These are phyloP conservation scores for Arthromyces matolae DNA, from an alignment of 768 basidiomycete genomes.

Conservation along the genomic window DNA sequence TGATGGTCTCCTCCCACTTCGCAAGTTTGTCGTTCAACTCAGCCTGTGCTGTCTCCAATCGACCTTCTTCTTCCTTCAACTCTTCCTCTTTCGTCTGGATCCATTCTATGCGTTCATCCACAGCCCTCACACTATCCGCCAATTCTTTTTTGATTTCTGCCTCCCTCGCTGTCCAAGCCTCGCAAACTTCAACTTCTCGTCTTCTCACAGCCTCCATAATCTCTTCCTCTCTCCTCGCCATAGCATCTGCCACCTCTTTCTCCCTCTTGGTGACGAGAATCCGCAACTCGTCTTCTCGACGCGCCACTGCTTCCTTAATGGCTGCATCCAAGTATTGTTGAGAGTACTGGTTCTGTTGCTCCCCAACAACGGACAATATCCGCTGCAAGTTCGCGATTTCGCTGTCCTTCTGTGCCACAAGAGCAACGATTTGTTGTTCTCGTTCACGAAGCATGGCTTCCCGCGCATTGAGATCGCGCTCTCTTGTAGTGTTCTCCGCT, in stretches of 20 bases:
- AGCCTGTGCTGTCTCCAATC: constrained; percentile 41
- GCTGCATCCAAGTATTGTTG: constrained; percentile 40
- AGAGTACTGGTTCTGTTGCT: constrained; percentile 22
- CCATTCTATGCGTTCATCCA: constrained; percentile 50
- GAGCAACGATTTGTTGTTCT: constrained; percentile 46
- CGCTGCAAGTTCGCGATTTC: constrained; percentile 52
- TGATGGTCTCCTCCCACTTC: constrained; percentile 34
- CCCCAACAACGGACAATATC: constrained; percentile 40
- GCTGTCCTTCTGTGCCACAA: constrained; percentile 54
- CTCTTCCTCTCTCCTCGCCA: constrained; percentile 65
- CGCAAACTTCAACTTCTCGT: constrained; percentile 60
- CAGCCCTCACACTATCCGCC: constrained; percentile 40
- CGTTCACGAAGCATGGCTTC: constrained; percentile 53
- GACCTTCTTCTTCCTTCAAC: constrained; percentile 46
- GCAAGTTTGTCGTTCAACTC: constrained; percentile 51
- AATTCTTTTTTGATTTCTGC: constrained; percentile 49
- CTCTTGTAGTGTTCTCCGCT: constrained; percentile 48
- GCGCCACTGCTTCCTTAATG: constrained; percentile 54
- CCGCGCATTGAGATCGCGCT: constrained; percentile 59
- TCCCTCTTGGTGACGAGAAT: constrained; percentile 63
- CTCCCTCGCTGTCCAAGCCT: constrained; percentile 56
- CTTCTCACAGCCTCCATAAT: constrained; percentile 63
- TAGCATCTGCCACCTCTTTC: constrained; percentile 63
- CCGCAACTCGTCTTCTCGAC: constrained; percentile 68
- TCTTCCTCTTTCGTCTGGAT: constrained; percentile 50